Base-by-base conservation (phyloP, 495 filamentous ascomycete genomes). In the Xylaria nigripes region DNA sequence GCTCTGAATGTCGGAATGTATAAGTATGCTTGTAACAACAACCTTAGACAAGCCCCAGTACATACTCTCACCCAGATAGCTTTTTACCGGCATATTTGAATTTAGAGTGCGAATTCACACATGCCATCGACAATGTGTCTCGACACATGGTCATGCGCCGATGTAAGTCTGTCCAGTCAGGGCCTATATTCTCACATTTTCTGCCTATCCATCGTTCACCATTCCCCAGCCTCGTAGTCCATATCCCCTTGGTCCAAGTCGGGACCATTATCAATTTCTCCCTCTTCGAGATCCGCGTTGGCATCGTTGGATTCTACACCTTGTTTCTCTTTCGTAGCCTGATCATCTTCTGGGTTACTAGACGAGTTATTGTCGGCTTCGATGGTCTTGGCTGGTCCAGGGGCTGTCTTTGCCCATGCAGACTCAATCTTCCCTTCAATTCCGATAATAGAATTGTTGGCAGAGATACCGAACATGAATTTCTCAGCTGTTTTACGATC, bases 401-500 rank as follows among this genome's bases (percentile, higher is more conserved):
- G 59, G 6, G 54, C 48, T 34, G 58, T 71, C 46, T 68, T 68
- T 36, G 85, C 75, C 93, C 93, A 98, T 13, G 77, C 64, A 21
- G 90, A 70, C 48, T 93, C 84, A 22, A 95, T 74, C 54, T 86
- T 85, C 40, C 87, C 69, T 6, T 72, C 90, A 22, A 95, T 76
- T 15, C 79, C 78, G 2, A 88, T 83, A 49, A 95, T 85, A 44
- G 83, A 76, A 15, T 58, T 64, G 47, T 79, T 81, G 4, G 79
- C 69, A 8, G 71, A 65, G 34, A 78, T 69, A 38, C 79, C 73
- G 67, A 82, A 81, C 73, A 89, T 83, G 66, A 92, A 87, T 63
- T 86, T 87, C 69, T 96, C 92, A 13, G 91, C 93, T 6, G 86
- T 85, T 61, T 85, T 90, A 40, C 93, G 85, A 61, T 98, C 89